Base-by-base conservation (phyloP, 495 filamentous ascomycete genomes). In the Podospora anserina region DNA sequence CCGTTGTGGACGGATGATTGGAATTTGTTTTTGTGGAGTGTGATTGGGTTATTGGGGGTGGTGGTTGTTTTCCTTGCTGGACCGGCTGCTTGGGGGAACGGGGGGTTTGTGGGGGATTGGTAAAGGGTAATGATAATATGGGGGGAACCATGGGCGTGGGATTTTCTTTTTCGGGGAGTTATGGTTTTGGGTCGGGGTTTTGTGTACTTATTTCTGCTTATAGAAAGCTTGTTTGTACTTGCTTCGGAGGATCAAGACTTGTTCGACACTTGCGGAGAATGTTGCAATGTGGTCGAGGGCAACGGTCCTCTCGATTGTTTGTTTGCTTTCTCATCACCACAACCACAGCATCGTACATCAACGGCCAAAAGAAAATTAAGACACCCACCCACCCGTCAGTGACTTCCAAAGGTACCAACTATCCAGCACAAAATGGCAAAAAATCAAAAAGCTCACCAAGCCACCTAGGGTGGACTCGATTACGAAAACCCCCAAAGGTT, bases 1-100 rank as follows among this genome's bases (percentile, higher is more conserved):
- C 66, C 66, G 30, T 20, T 63, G 5, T 68, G 66, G 66, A 60
- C 63, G 18, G 60, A 61, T 19, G 66, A 68, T 27, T 54, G 34
- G 59, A 63, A 68, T 63, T 54, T 68, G 34, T 53, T 68, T 20
- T 23, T 68, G 34, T 59, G 59, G 3, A 32, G 30, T 2, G 18
- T 68, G 13, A 63, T 68, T 30, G n/a, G 20, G 23, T 39, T 34
- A 2, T 54, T 68, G 44, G 54, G 39, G 5, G 6, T 49, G 64
- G 28, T 39, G 23, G 23, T 66, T 55, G 56, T 66, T 3, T 5
- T 49, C 6, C 9, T 49, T 3, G 39, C 15, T 6, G 7, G 7
- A 11, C 7, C 39, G 39, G 39, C 9, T 5, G 39, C 39, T 4
- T 49, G 39, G 39, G 39, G 39, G 39, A 13, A 49, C 13, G 39